Conservation (phyloP, 352 stramenopile genomes). For the Phytopythium delawarense region DNA sequence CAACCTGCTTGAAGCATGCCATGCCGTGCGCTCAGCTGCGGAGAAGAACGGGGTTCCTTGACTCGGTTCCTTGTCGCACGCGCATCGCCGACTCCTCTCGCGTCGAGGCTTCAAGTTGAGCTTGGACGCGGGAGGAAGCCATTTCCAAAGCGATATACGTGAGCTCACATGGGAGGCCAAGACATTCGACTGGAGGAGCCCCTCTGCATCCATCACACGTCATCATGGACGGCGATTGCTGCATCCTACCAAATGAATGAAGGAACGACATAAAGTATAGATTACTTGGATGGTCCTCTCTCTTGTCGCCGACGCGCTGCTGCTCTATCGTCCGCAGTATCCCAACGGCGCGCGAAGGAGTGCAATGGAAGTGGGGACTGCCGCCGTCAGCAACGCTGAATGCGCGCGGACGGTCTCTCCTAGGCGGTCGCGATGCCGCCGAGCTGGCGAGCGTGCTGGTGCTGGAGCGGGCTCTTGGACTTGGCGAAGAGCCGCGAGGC, state of each 20-base stretch:
- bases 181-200: neutral
- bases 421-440: neutral
- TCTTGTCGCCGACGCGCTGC: neutral
- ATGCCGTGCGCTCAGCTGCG: too few relatives aligned
- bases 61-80: neutral
- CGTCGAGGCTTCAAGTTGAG: neutral
- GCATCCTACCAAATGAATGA: too few relatives aligned
- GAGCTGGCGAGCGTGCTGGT: slow-evolving; percentile 1
- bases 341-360: neutral
- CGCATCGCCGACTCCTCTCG: neutral
- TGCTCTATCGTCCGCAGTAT: neutral
- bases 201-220: neutral
- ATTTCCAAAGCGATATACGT: neutral
- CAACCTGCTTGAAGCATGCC: too few relatives aligned
- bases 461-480: slow-evolving; percentile 1
- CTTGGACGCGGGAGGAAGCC: neutral
- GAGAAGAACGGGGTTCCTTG: too few relatives aligned
- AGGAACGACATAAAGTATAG: too few relatives aligned
- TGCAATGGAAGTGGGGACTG: too few relatives aligned
- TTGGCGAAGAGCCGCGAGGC: neutral
- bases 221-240: too few relatives aligned
- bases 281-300: too few relatives aligned
- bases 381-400: too few relatives aligned
- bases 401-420: neutral
- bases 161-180: neutral